Evolutionary conservation across 352 stramenopile genomes (phyloP).

Genomic region (Pythium oligandrum): DNA sequence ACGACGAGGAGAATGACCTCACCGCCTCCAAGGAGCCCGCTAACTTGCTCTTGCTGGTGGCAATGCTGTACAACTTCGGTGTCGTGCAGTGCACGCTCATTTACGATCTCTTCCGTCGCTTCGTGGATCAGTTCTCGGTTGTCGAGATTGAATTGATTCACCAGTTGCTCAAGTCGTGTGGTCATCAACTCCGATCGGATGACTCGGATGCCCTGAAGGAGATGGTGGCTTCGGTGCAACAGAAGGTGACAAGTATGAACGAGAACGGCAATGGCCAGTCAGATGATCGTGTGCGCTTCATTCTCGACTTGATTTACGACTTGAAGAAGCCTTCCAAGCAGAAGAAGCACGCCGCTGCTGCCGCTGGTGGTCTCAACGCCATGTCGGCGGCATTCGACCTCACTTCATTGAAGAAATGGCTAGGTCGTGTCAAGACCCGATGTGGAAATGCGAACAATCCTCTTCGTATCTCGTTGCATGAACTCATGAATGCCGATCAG

Average conservation of each 20-base stretch:
- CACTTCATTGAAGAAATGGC: constrained; percentile 87
- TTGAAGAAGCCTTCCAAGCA: constrained; percentile 95
- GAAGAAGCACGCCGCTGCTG: constrained; percentile 52
- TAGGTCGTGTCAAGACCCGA: constrained; percentile 94
- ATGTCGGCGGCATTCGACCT: constrained; percentile 57
- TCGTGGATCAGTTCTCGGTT: constrained; percentile 67
- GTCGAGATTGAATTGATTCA: constrained; percentile 87
- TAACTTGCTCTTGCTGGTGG: constrained; percentile 86
- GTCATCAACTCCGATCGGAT: constrained; percentile 77
- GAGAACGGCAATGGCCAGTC: constrained; percentile 12
- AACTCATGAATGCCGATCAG: constrained; percentile 75
- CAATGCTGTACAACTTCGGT: constrained; percentile 89
- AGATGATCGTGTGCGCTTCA: constrained; percentile 75
- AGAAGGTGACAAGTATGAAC: constrained; percentile 52
- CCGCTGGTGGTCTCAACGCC: constrained; percentile 6
- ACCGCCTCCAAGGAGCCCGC: constrained; percentile 53
- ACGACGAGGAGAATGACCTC: constrained; percentile 24
- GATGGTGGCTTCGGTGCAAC: constrained; percentile 80
- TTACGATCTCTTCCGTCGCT: constrained; percentile 87
- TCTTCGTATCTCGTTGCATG: constrained; percentile 66
- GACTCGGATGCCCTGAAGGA: constrained; percentile 81
- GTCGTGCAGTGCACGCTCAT: constrained; percentile 87
- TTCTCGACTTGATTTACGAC: constrained; percentile 95
- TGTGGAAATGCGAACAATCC: constrained; percentile 71
- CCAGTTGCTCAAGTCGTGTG: constrained; percentile 76